A percentile compares a stretch with the other conserved stretches of the same genome.
Evolutionary conservation across 805 yeast genomes (phyloP).

Genomic region (Hanseniaspora singularis): DNA sequence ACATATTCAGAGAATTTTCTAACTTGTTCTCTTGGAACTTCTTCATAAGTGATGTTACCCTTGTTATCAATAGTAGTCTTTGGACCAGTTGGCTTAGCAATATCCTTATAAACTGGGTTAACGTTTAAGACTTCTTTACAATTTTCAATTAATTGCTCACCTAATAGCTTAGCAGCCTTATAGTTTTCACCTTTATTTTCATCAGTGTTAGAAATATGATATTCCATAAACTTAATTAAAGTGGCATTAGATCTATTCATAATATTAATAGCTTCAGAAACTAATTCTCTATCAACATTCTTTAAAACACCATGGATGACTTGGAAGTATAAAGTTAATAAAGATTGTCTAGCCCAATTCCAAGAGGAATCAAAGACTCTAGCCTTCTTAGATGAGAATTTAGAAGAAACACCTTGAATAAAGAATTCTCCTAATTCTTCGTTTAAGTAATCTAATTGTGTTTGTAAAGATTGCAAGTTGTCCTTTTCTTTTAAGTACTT

Average conservation of each 20-base stretch:
- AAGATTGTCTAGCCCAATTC: constrained; percentile 99
- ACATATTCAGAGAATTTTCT: constrained; percentile 94
- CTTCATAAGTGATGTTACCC: constrained; percentile 78
- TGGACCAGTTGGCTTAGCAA: constrained; percentile 89
- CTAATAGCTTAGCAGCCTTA: constrained; percentile 76
- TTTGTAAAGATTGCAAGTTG: constrained; percentile 70
- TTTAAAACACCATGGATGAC: constrained; percentile 85
- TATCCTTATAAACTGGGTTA: constrained; percentile 92
- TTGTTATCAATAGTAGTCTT: constrained; percentile 74
- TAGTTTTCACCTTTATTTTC: constrained; percentile 81
- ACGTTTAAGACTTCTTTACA: constrained; percentile 72
- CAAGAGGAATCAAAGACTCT: constrained; percentile 95
- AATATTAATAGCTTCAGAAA: constrained; percentile 88
- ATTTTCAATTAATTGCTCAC: constrained; percentile 88
- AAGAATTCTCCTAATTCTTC: constrained; percentile 82
- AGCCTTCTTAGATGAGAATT: constrained; percentile 83
- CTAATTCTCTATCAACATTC: constrained; percentile 91
- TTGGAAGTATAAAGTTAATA: constrained; percentile 84
- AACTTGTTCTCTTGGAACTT: constrained; percentile 77
- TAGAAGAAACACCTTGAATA: constrained; percentile 81
- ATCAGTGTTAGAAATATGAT: constrained; percentile 51
- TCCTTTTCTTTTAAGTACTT: constrained; percentile 64
- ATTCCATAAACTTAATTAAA: constrained; percentile 92
- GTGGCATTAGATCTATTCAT: constrained; percentile 96
- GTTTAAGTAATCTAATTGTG: constrained; percentile 69